These are phyloP conservation scores for Neurospora tetraspora DNA, from an alignment of 495 filamentous ascomycete genomes.

Conservation along the genomic window DNA sequence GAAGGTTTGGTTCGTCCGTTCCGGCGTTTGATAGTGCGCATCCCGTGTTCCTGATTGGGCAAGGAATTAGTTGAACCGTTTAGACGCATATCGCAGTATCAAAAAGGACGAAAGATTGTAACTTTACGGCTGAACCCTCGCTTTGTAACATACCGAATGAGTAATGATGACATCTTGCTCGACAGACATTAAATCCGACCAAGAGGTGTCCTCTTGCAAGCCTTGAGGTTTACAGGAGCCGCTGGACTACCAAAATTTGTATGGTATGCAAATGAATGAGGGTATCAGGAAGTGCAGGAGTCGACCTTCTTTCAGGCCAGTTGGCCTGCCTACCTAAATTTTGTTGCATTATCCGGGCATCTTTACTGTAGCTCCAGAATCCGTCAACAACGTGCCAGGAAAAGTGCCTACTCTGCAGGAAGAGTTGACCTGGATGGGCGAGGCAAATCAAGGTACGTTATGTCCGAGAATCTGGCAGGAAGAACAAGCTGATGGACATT, in stretches of 20 bases:
- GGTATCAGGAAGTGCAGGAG: background rate
- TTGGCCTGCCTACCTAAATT: background rate
- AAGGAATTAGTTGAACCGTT: background rate
- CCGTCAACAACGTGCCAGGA: background rate
- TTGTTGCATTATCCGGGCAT: background rate
- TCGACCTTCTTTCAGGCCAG: background rate
- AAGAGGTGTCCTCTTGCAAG: background rate
- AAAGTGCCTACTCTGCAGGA: background rate
- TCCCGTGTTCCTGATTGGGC: background rate
- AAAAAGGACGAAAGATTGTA: background rate
- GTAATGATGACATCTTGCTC: background rate
- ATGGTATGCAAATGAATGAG: background rate
- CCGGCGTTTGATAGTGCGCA: background rate
- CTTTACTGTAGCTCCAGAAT: background rate
- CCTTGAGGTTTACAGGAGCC: background rate
- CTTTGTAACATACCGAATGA: background rate
- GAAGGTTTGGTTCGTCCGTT: background rate
- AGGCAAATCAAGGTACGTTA: background rate
- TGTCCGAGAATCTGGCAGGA: background rate
- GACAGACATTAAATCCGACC: background rate
- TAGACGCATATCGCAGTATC: background rate
- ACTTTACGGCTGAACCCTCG: background rate
- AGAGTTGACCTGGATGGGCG: background rate
- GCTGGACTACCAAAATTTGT: background rate
- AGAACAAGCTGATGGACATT: background rate